These are phyloP conservation scores for Colletotrichum orbiculare DNA, from an alignment of 2,329 filamentous ascomycete genomes.

Conservation along the genomic window DNA sequence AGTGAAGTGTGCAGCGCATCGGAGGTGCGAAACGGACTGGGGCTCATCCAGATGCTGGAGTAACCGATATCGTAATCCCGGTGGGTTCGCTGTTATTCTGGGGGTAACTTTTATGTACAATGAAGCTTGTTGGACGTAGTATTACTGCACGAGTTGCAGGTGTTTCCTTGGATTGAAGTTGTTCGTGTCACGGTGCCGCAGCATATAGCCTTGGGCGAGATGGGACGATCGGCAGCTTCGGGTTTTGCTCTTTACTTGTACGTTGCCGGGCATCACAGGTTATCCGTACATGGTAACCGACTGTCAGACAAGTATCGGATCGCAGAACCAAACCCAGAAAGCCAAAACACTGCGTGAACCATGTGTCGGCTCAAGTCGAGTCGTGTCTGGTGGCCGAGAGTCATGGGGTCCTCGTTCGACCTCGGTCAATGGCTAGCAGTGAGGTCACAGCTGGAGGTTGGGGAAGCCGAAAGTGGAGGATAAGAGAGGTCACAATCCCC, in stretches of 20 bases:
- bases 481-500: conserved; percentile 31
- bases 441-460: conserved; percentile 26
- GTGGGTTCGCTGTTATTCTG: background rate
- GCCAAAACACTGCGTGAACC: conserved; percentile 10
- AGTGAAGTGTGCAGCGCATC: conserved; percentile 27
- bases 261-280: background rate
- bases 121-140: too few relatives aligned
- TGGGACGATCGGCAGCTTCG: conserved; percentile 15
- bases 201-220: background rate
- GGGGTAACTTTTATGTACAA: background rate
- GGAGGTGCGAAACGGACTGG: background rate
- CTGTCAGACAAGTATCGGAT: too few relatives aligned
- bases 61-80: background rate
- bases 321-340: background rate
- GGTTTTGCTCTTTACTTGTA: background rate
- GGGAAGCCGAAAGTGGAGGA: conserved; percentile 19
- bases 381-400: conserved; percentile 20
- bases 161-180: background rate
- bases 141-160: background rate
- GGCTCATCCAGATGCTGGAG: conserved; percentile 9
- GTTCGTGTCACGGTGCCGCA: background rate
- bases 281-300: background rate
- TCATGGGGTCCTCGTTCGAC: conserved; percentile 28
- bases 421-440: conserved; percentile 29
- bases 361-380: conserved; percentile 17